These are phyloP conservation scores for Fusarium udum DNA, from an alignment of 2,329 filamentous ascomycete genomes.

Conservation along the genomic window DNA sequence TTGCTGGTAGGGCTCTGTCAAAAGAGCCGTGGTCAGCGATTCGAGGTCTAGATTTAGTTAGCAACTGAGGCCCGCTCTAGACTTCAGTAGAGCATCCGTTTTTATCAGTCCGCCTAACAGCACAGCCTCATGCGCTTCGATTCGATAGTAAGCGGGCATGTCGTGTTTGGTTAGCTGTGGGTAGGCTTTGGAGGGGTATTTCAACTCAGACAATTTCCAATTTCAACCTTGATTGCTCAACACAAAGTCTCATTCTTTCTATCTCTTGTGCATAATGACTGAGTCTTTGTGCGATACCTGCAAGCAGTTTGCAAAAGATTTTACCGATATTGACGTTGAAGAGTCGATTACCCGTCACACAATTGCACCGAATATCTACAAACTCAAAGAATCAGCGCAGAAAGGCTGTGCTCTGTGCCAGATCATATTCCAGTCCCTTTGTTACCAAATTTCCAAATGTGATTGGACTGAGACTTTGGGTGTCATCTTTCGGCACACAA, in stretches of 20 bases:
- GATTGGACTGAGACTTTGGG: neutral
- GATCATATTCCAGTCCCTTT: neutral
- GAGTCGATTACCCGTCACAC: neutral
- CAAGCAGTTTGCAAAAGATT: neutral
- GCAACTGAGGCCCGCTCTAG: too few relatives aligned
- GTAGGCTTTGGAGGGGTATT: neutral
- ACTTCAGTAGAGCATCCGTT: too few relatives aligned
- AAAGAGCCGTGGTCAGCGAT: neutral
- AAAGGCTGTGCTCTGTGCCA: neutral
- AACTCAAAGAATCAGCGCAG: neutral
- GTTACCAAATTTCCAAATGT: neutral
- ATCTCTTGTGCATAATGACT: neutral
- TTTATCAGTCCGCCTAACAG: neutral
- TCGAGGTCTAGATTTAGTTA: neutral
- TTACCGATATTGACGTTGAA: neutral
- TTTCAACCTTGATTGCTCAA: neutral
- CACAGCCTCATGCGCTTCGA: too few relatives aligned
- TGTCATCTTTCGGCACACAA: neutral
- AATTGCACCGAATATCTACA: neutral
- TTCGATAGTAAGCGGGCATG: neutral
- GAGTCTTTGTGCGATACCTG: neutral
- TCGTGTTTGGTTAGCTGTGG: too few relatives aligned
- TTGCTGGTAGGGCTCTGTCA: accelerated
- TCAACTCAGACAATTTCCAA: neutral
- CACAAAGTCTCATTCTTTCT: neutral